phyloP scores from a whole-genome alignment of 257 asterid species.

The Galeopsis tetrahit region DNA sequence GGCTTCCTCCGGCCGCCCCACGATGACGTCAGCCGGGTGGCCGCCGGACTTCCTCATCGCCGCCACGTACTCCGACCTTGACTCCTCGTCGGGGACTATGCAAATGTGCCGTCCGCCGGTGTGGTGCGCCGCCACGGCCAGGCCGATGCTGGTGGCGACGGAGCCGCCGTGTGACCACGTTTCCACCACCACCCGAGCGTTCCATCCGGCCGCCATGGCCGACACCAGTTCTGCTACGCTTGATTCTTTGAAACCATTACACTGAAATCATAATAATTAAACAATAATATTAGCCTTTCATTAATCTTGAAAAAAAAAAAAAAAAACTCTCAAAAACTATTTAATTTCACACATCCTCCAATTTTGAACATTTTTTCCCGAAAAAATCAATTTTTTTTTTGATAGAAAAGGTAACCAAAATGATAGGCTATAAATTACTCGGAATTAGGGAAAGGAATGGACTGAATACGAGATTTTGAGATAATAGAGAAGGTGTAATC shows the following conservation, averaged over 20 bases:
- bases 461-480: no score
- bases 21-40: conserved; percentile 42
- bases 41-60: conserved; percentile 61
- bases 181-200: conserved; percentile 73
- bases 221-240: conserved; percentile 76
- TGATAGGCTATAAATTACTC: no score
- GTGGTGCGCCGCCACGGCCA: conserved; percentile 66
- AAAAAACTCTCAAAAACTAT: no score
- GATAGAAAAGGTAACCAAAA: no score
- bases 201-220: conserved; percentile 96
- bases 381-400: no score
- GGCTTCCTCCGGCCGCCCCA: conserved; percentile 49
- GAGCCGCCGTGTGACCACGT: conserved; percentile 82
- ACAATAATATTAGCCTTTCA: background rate
- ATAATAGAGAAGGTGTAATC: no score
- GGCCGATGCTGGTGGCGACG: conserved; percentile 70
- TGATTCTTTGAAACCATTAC: conserved; percentile 51
- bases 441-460: no score
- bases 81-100: conserved; percentile 62
- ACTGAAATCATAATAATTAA: conserved; percentile 38
- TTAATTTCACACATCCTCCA: no score
- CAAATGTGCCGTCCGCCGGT: conserved; percentile 77
- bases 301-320: no score
- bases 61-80: conserved; percentile 47
- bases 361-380: no score